Conservation (phyloP, 192 early-diverging fungal genomes). For the Coemansia sp. region DNA sequence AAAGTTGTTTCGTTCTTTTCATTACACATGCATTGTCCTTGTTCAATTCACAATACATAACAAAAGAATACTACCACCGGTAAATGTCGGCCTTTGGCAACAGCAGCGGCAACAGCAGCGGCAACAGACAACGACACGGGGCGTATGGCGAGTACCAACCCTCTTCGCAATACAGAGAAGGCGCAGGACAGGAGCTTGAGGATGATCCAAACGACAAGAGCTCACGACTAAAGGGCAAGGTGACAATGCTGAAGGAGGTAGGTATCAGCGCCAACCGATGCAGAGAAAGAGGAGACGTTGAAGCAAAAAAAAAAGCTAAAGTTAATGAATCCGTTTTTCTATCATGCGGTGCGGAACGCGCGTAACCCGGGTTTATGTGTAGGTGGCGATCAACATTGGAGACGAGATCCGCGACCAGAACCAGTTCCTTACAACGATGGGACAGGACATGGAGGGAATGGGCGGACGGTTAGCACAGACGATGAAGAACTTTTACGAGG, state of each 20-base stretch:
- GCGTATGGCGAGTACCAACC: constrained; percentile 15
- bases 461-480: constrained; percentile 37
- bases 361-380: neutral
- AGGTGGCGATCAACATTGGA: constrained; percentile 52
- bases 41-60: neutral
- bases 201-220: constrained; percentile 50
- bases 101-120: neutral
- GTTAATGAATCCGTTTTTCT: too few relatives aligned
- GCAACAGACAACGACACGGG: constrained; percentile 21
- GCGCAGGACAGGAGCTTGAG: constrained; percentile 15
- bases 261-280: neutral
- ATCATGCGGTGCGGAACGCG: too few relatives aligned
- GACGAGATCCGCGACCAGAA: constrained; percentile 56
- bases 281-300: neutral
- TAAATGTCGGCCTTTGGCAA: neutral
- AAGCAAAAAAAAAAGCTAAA: too few relatives aligned
- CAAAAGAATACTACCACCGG: neutral
- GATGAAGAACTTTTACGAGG: constrained; percentile 43
- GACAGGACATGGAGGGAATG: constrained; percentile 47
- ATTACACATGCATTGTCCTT: neutral
- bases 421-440: constrained; percentile 44
- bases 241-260: constrained; percentile 47
- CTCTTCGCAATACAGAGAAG: constrained; percentile 6
- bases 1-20: neutral
- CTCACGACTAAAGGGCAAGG: constrained; percentile 41